phyloP scores from a whole-genome alignment of 495 filamentous ascomycete genomes.

The Penicillium goetzii region DNA sequence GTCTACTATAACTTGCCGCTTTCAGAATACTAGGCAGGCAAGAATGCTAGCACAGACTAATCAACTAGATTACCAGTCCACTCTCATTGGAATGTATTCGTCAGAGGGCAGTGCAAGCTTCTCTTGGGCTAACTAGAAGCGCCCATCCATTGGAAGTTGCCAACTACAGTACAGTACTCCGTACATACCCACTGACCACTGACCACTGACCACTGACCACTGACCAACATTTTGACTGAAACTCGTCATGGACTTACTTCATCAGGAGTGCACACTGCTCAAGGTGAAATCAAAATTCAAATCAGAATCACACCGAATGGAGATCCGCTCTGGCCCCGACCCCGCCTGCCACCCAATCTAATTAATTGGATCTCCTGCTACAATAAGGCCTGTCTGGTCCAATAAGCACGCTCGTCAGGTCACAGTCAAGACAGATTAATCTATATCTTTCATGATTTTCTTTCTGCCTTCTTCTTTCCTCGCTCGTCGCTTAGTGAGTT shows the following conservation, averaged over 20 bases:
- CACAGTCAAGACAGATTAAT: not conserved
- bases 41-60: not conserved
- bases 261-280: not conserved
- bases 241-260: not conserved
- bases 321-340: not conserved
- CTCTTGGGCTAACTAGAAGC: not conserved
- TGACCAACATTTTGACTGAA: too few relatives aligned
- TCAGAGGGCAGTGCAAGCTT: slow-evolving; percentile 4
- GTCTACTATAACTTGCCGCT: not conserved
- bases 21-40: not conserved
- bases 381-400: not conserved
- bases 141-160: too few relatives aligned
- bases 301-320: not conserved
- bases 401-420: not conserved
- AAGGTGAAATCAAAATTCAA: not conserved
- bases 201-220: too few relatives aligned
- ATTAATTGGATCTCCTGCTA: slow-evolving; percentile 2
- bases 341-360: not conserved
- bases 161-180: too few relatives aligned
- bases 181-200: too few relatives aligned
- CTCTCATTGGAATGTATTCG: not conserved
- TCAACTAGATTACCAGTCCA: not conserved
- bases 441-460: not conserved
- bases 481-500: not conserved
- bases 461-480: not conserved